Percentiles rank a stretch among this genome's conserved stretches.
Conservation (phyloP, 1,284 basidiomycete species). For the Trichosporon ovoides region DNA sequence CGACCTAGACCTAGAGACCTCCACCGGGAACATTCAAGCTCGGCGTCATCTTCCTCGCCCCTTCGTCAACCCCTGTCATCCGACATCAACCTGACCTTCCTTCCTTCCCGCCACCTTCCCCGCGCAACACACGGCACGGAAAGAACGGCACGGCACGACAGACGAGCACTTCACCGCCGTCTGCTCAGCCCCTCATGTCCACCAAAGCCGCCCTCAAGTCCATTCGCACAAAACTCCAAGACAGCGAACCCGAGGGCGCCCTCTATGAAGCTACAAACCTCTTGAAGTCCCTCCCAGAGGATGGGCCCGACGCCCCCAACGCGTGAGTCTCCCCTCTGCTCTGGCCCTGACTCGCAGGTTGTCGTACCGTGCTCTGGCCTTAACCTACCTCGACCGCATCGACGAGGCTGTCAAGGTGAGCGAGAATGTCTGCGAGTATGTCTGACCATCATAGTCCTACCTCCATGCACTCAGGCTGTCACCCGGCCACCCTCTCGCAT, state of each 20-base stretch:
- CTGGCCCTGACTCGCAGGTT: constrained; percentile 54
- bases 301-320: constrained; percentile 55
- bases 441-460: constrained; percentile 59
- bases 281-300: constrained; percentile 59
- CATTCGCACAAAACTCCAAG: constrained; percentile 70
- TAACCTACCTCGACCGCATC: constrained; percentile 63
- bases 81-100: too few relatives aligned
- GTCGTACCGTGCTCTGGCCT: constrained; percentile 73
- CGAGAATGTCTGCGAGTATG: constrained; percentile 17
- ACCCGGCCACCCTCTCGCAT: constrained; percentile 63
- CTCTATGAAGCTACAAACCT: constrained; percentile 39
- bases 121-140: too few relatives aligned
- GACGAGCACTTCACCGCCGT: background rate
- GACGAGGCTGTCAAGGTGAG: constrained; percentile 77
- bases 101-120: too few relatives aligned
- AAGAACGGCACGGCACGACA: background rate
- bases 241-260: constrained; percentile 66
- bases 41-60: too few relatives aligned
- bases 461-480: constrained; percentile 63
- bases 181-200: constrained; percentile 8
- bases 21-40: too few relatives aligned
- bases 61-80: too few relatives aligned
- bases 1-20: too few relatives aligned
- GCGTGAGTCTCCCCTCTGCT: constrained; percentile 56
- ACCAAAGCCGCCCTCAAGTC: constrained; percentile 58